Evolutionary conservation across 2,329 filamentous ascomycete genomes (phyloP).

Genomic region (Colletotrichum sp.): DNA sequence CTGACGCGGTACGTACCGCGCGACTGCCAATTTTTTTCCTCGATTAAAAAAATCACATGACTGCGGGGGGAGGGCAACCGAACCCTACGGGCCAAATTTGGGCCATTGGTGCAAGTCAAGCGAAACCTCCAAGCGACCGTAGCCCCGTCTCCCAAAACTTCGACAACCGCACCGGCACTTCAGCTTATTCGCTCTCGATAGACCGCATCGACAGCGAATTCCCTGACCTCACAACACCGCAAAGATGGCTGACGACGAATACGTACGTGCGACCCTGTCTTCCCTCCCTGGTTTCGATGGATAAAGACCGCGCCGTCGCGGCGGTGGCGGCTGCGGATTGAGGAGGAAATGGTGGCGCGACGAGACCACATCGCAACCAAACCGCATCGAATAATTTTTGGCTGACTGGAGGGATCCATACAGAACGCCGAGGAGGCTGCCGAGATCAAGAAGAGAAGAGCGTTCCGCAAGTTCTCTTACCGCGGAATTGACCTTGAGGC

Average conservation of each 20-base stretch:
- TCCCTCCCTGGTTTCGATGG: conserved; percentile 11
- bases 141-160: conserved; percentile 19
- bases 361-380: neutral
- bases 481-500: conserved; percentile 99
- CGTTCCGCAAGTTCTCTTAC: conserved; percentile 99
- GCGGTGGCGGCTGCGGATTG: conserved; percentile 2
- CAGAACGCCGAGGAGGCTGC: conserved; percentile 98
- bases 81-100: conserved; percentile 19
- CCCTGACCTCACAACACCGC: conserved; percentile 47
- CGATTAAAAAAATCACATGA: conserved; percentile 12
- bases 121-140: conserved; percentile 17
- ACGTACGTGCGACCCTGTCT: conserved; percentile 66
- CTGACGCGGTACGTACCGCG: neutral
- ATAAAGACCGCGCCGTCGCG: neutral
- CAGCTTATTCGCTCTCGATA: conserved; percentile 47
- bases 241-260: conserved; percentile 86
- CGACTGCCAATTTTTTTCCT: neutral
- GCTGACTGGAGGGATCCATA: conserved; percentile 20
- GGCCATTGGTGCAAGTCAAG: conserved; percentile 8
- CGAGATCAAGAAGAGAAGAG: conserved; percentile 99
- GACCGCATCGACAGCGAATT: conserved; percentile 49
- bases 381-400: conserved; percentile 31
- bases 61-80: conserved; percentile 18
- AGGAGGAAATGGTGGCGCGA: neutral
- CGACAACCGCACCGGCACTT: conserved; percentile 20